Base-by-base conservation (phyloP, 2,329 filamentous ascomycete genomes). In the Passalora sequoiae region DNA sequence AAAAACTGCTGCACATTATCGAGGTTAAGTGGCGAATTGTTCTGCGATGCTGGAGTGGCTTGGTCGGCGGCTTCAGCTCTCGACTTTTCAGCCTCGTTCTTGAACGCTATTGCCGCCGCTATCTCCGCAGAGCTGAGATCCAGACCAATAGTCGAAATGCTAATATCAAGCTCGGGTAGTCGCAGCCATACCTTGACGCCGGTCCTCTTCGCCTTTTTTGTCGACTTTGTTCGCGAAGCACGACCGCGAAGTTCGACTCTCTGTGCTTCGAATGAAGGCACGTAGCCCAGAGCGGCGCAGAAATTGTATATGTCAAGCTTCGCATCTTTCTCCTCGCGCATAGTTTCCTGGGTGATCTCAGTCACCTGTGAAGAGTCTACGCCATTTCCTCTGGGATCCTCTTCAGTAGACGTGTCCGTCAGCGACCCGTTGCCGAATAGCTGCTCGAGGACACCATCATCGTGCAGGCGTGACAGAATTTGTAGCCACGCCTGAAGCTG, bases 251-350 rank as follows among this genome's bases (percentile, higher is more conserved):
- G 19, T 12, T 22, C 24, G 17, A 16, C 16, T 21, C 6, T 24
- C 10, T 24, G 33, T 8, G 28, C n/a, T 15, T 36, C 12, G 16
- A 20, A 24, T n/a, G 17, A 24, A n/a, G 33, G 19, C 33, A 20
- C 33, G 24, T 5, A 24, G 44, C 25, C 65, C 46, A 63, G 68
- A 20, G 61, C 55, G 2, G 68, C 67, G 25, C 66, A 66, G 53
- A 69, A 70, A 44, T 69, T 66, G 54, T 67, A 71, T 15, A 71
- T 60, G 12, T 60, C 58, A 16, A 50, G 15, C 29, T 55, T 59
- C 7, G 56, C 54, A 38, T 60, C 54, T 42, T 51, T 54, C 37
- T 59, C 55, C 6, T 47, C 46, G 8, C 41, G 38, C 43, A 59
- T 21, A 7, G 46, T 47, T 29, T 51, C 25, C 12, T 44, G 15